These are phyloP conservation scores for Venturia asperata DNA, from an alignment of 2,329 filamentous ascomycete genomes.

Conservation along the genomic window DNA sequence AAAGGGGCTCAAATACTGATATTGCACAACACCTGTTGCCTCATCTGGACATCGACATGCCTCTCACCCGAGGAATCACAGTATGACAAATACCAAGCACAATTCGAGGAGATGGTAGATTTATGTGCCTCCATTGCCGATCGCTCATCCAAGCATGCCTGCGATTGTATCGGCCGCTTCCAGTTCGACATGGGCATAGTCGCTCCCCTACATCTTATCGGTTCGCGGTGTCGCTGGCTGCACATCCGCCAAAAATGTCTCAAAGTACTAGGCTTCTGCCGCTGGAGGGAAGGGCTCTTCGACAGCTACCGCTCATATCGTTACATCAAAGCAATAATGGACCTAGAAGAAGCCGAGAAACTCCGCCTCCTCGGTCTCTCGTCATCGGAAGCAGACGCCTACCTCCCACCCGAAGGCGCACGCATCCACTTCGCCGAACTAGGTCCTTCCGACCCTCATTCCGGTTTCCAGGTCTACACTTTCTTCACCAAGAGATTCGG, in stretches of 20 bases:
- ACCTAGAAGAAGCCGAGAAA: conserved; percentile 14
- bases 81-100: conserved; percentile 15
- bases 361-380: conserved; percentile 10
- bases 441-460: background rate
- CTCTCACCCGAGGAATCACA: conserved; percentile 15
- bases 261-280: conserved; percentile 7
- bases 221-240: conserved; percentile 13
- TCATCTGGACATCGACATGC: conserved; percentile 13
- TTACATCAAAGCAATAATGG: conserved; percentile 11
- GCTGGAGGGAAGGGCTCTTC: conserved; percentile 17
- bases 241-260: conserved; percentile 9
- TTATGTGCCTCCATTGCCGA: conserved; percentile 8
- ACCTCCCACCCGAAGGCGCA: conserved; percentile 15
- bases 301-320: conserved; percentile 16
- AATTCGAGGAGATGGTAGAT: conserved; percentile 17
- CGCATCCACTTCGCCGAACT: conserved; percentile 16
- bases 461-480: background rate
- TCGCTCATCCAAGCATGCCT: conserved; percentile 10
- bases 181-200: conserved; percentile 16
- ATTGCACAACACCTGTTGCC: conserved; percentile 1
- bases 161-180: conserved; percentile 11
- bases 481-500: conserved; percentile 17
- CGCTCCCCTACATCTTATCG: conserved; percentile 11
- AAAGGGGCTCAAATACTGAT: conserved; percentile 1
- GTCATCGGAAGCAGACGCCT: background rate